These are phyloP conservation scores for Furcasterigmium sp. DNA, from an alignment of 2,329 filamentous ascomycete genomes.

Conservation along the genomic window DNA sequence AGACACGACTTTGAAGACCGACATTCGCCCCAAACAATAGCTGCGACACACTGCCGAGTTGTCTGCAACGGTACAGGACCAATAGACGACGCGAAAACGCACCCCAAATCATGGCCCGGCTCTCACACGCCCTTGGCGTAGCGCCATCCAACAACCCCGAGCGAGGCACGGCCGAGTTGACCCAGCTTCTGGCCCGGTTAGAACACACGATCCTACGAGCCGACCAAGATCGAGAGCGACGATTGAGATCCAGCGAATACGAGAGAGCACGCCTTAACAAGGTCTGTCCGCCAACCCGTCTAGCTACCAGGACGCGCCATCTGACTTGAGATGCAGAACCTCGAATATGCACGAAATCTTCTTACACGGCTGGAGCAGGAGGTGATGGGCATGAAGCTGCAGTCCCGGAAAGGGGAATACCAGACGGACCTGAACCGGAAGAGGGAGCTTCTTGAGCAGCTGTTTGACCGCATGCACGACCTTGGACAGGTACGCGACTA, in stretches of 20 bases:
- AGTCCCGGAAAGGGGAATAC: conserved; percentile 51
- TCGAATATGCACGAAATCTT: conserved; percentile 64
- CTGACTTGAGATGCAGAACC: conserved; percentile 45
- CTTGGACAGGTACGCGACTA: conserved; percentile 52
- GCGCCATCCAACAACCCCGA: conserved; percentile 17
- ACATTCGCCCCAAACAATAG: too few relatives aligned
- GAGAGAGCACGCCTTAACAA: conserved; percentile 46
- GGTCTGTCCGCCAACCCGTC: conserved; percentile 21
- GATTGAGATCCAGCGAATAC: conserved; percentile 56
- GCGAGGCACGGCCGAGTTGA: conserved; percentile 43
- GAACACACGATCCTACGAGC: conserved; percentile 60
- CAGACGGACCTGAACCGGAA: conserved; percentile 62
- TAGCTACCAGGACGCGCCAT: background rate
- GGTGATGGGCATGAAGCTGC: conserved; percentile 52
- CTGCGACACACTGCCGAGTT: too few relatives aligned
- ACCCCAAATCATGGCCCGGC: conserved; percentile 6
- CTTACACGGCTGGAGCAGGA: conserved; percentile 69
- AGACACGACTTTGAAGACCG: too few relatives aligned
- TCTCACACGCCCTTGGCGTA: conserved; percentile 4
- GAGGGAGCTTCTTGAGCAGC: conserved; percentile 58
- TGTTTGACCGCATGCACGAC: conserved; percentile 63
- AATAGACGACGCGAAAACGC: background rate
- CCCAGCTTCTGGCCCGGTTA: conserved; percentile 59
- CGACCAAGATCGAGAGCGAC: conserved; percentile 51
- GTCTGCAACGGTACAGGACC: background rate